These are phyloP conservation scores for Toxicodendron radicans DNA, from an alignment of 345 rosid genomes.

Conservation along the genomic window DNA sequence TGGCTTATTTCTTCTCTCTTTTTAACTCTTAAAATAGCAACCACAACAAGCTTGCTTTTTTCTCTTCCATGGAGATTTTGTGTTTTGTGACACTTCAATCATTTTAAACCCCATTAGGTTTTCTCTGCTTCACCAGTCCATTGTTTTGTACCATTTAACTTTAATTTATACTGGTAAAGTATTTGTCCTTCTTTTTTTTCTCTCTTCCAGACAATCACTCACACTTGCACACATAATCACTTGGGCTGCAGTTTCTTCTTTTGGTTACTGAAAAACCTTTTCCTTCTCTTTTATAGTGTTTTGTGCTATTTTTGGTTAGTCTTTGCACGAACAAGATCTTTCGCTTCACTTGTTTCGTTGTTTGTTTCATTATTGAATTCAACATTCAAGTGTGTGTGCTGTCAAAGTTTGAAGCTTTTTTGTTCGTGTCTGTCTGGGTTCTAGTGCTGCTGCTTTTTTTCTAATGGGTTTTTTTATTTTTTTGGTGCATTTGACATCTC, in stretches of 20 bases:
- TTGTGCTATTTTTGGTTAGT: not conserved
- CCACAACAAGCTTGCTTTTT: constrained; percentile 8
- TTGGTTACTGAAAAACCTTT: not conserved
- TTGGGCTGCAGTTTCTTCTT: constrained; percentile 16
- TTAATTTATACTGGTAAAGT: constrained; percentile 19
- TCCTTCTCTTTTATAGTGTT: not conserved
- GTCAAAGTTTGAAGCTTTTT: not conserved
- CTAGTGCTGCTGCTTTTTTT: constrained; percentile 8
- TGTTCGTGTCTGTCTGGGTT: not conserved
- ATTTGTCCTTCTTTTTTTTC: not conserved
- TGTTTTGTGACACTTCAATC: not conserved
- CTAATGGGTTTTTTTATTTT: constrained; percentile 4
- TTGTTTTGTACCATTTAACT: constrained; percentile 2
- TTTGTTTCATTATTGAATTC: constrained; percentile 15
- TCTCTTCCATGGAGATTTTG: constrained; percentile 37
- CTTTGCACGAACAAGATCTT: not conserved
- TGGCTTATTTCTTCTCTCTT: not conserved
- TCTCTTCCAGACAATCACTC: constrained; percentile 11
- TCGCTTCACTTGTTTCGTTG: not conserved
- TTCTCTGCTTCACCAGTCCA: constrained; percentile 11
- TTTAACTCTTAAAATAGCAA: constrained; percentile 15
- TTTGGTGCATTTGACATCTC: constrained; percentile 18
- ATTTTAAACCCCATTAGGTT: no score
- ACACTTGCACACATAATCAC: not conserved
- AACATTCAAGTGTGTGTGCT: not conserved